phyloP scores from a whole-genome alignment of 805 yeast genomes.

The Wickerhamiella siamensis region DNA sequence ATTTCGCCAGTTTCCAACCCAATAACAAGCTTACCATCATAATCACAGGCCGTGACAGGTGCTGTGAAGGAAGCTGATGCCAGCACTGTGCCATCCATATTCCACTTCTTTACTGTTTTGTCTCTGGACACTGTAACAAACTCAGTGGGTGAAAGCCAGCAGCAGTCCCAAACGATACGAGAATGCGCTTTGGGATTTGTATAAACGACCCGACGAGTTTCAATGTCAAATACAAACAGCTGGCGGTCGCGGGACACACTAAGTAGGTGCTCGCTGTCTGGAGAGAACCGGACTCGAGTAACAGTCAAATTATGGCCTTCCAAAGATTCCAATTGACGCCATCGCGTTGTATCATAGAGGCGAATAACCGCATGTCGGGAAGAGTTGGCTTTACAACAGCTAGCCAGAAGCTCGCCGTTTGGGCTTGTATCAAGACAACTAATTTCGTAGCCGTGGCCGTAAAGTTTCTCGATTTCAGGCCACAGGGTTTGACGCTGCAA shows the following conservation, averaged over 20 bases:
- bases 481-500: constrained; percentile 82
- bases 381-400: constrained; percentile 83
- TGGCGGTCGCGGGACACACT: constrained; percentile 85
- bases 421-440: constrained; percentile 62
- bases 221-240: constrained; percentile 52
- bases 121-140: constrained; percentile 85
- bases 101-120: constrained; percentile 42
- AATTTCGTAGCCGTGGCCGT: constrained; percentile 96
- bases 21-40: constrained; percentile 4
- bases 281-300: constrained; percentile 66
- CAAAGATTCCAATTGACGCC: constrained; percentile 47
- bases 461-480: constrained; percentile 89
- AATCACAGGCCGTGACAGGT: constrained; percentile 17
- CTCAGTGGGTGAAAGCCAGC: constrained; percentile 42
- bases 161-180: constrained; percentile 90
- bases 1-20: constrained; percentile 17
- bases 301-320: constrained; percentile 61
- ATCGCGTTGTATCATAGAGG: constrained; percentile 42
- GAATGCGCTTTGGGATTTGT: constrained; percentile 63
- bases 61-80: constrained; percentile 6
- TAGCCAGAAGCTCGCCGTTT: constrained; percentile 51
- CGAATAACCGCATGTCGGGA: constrained; percentile 76
- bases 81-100: constrained; percentile 14
- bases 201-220: constrained; percentile 20
- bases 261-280: constrained; percentile 46